phyloP scores from a whole-genome alignment of 2,329 filamentous ascomycete genomes.

The Exutisphaerella laricina region DNA sequence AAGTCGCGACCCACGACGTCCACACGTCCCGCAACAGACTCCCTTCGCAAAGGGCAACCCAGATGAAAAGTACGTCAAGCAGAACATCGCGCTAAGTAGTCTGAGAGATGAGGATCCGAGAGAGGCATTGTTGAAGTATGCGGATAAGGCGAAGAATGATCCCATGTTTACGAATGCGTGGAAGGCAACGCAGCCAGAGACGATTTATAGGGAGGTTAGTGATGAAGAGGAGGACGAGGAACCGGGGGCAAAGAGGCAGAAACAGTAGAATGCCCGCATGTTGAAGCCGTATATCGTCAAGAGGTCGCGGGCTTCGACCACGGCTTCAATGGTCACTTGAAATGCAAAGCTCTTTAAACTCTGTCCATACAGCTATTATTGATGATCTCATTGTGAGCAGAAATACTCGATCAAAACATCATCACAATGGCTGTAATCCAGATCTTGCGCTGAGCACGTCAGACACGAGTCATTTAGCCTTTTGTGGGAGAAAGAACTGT shows the following conservation, averaged over 20 bases:
- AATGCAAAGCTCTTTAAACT: too few relatives aligned
- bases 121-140: conserved; percentile 91
- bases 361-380: too few relatives aligned
- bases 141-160: conserved; percentile 85
- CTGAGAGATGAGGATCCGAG: conserved; percentile 97
- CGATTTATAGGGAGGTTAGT: conserved; percentile 83
- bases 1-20: conserved; percentile 71
- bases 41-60: conserved; percentile 88
- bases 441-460: too few relatives aligned
- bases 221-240: conserved; percentile 75
- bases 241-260: conserved; percentile 52
- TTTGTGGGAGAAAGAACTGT: too few relatives aligned
- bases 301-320: too few relatives aligned
- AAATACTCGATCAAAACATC: too few relatives aligned
- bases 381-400: too few relatives aligned
- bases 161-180: conserved; percentile 93
- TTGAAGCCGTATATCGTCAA: too few relatives aligned
- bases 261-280: too few relatives aligned
- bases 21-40: conserved; percentile 77
- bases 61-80: conserved; percentile 80
- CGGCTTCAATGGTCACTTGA: too few relatives aligned
- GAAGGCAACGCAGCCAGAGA: conserved; percentile 84
- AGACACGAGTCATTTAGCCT: too few relatives aligned
- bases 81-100: conserved; percentile 80
- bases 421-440: too few relatives aligned